phyloP scores from a whole-genome alignment of 331 rosid species.

The Rosa hybrid region DNA sequence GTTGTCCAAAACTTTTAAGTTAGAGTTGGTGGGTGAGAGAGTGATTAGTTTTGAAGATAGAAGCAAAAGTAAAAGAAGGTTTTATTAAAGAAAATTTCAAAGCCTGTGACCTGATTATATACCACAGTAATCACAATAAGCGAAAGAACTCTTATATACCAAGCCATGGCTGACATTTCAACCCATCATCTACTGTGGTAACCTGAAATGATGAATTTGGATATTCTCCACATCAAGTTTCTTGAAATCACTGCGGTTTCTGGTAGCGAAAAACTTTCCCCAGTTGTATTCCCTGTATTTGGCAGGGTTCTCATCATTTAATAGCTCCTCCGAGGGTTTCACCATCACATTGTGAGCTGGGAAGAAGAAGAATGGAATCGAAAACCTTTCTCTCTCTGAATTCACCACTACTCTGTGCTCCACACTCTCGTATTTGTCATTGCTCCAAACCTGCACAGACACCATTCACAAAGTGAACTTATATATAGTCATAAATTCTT shows the following conservation, averaged over 20 bases:
- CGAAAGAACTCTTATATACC: neutral
- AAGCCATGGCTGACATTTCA: neutral
- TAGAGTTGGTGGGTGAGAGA: neutral
- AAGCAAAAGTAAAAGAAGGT: neutral
- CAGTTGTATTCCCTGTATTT: constrained; percentile 62
- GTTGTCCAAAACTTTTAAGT: neutral
- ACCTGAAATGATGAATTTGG: constrained; percentile 67
- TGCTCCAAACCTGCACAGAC: constrained; percentile 79
- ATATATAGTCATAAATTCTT: neutral
- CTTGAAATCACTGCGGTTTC: constrained; percentile 75
- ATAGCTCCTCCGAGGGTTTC: constrained; percentile 69
- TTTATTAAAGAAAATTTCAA: neutral
- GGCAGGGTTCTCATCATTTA: constrained; percentile 52
- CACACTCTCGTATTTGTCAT: constrained; percentile 74
- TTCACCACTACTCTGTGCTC: constrained; percentile 92
- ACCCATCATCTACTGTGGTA: constrained; percentile 25
- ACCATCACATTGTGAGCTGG: constrained; percentile 56
- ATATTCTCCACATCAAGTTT: constrained; percentile 69
- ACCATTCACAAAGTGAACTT: neutral
- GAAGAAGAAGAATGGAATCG: constrained; percentile 72
- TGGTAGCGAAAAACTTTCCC: constrained; percentile 62
- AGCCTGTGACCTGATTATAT: neutral
- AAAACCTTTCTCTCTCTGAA: constrained; percentile 59
- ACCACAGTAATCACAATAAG: neutral
- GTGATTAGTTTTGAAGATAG: neutral